phyloP scores from a whole-genome alignment of 257 asterid species.

The Verbascum thapsus region DNA sequence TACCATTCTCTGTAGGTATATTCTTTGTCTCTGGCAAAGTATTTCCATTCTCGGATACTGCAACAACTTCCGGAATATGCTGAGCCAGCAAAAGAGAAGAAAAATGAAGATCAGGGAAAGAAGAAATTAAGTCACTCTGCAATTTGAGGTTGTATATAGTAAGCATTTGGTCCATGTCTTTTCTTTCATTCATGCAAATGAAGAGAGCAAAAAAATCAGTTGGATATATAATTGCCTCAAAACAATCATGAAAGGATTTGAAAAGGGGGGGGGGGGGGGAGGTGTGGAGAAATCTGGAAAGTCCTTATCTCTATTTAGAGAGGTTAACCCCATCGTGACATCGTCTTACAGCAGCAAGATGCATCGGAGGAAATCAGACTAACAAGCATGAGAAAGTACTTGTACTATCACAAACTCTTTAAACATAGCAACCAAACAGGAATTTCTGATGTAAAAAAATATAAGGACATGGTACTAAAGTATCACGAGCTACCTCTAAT shows the following conservation, averaged over 20 bases:
- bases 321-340: too few species aligned
- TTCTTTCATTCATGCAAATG: slow-evolving; percentile 9
- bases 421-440: not conserved
- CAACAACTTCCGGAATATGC: slow-evolving; percentile 57
- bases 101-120: slow-evolving; percentile 19
- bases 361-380: not conserved
- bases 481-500: slow-evolving; percentile 3
- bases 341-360: not conserved
- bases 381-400: not conserved
- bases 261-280: too few species aligned
- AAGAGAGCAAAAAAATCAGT: slow-evolving; percentile 13
- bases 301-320: too few species aligned
- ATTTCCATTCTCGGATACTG: slow-evolving; percentile 62
- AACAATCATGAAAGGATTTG: slow-evolving; percentile 26
- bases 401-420: slow-evolving; percentile 10
- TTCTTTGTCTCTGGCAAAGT: slow-evolving; percentile 50
- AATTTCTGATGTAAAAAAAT: not conserved
- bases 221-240: slow-evolving; percentile 16
- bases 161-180: slow-evolving; percentile 18
- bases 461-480: not conserved
- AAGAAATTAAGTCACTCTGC: too few species aligned
- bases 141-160: slow-evolving; percentile 16
- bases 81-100: slow-evolving; percentile 38
- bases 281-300: too few species aligned
- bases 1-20: slow-evolving; percentile 75